A percentile compares a stretch with the other conserved stretches of the same genome.
phyloP scores from a whole-genome alignment of 2,329 filamentous ascomycete species.

The Phialophora tarda region DNA sequence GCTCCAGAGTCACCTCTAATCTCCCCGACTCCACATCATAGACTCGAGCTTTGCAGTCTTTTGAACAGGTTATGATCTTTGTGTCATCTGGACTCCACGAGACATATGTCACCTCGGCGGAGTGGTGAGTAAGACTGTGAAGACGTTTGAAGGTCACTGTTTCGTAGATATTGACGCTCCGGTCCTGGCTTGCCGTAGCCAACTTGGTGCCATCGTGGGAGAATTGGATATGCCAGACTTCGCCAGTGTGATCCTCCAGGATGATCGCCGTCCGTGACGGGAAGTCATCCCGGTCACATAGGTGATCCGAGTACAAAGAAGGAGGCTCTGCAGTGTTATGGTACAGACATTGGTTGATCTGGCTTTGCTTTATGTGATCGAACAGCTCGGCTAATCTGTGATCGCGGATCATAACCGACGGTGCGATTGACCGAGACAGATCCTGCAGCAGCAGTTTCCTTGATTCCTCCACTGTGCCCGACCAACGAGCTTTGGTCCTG shows the following conservation, averaged over 20 bases:
- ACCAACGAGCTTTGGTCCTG: conserved; percentile 78
- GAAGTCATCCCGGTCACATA: conserved; percentile 79
- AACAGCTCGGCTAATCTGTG: conserved; percentile 82
- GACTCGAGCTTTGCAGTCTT: conserved; percentile 73
- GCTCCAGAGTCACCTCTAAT: conserved; percentile 67
- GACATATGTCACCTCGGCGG: conserved; percentile 74
- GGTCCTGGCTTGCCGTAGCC: conserved; percentile 80
- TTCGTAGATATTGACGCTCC: conserved; percentile 80
- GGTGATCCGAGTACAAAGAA: conserved; percentile 87
- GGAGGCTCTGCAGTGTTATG: conserved; percentile 81
- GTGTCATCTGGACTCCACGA: conserved; percentile 92
- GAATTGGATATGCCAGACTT: conserved; percentile 91
- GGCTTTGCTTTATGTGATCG: conserved; percentile 79
- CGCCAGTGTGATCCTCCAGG: conserved; percentile 73
- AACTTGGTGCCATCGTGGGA: conserved; percentile 84
- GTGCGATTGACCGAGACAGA: conserved; percentile 88
- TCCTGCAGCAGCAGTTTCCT: conserved; percentile 76
- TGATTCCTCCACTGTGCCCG: conserved; percentile 77
- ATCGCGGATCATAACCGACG: conserved; percentile 95
- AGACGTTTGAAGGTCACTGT: conserved; percentile 70
- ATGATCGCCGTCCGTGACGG: conserved; percentile 74
- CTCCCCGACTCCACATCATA: conserved; percentile 75
- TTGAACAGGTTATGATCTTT: conserved; percentile 81
- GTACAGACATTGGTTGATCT: conserved; percentile 83
- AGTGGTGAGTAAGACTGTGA: conserved; percentile 68